Percentiles rank a stretch among this genome's conserved stretches.
These are phyloP conservation scores for Diplodia corticola DNA, from an alignment of 2,329 filamentous ascomycete genomes.

Conservation along the genomic window DNA sequence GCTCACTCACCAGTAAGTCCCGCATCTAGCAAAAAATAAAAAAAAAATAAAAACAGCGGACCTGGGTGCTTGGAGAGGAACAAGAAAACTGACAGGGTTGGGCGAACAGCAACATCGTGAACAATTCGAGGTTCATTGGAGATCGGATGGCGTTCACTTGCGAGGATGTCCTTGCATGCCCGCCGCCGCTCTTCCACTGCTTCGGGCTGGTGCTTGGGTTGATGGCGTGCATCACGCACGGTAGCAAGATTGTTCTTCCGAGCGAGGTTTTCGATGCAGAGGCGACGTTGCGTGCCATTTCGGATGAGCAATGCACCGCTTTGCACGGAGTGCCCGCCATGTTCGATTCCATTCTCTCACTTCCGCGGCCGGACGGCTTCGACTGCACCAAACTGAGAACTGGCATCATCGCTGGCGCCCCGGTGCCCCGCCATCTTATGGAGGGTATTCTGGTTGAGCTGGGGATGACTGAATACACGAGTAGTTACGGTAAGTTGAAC, in stretches of 20 bases:
- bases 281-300: slow-evolving; percentile 65
- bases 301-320: slow-evolving; percentile 58
- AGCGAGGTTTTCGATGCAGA: slow-evolving; percentile 70
- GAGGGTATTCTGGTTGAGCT: slow-evolving; percentile 68
- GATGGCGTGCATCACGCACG: slow-evolving; percentile 71
- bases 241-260: slow-evolving; percentile 74
- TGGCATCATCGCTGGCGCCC: slow-evolving; percentile 76
- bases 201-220: slow-evolving; percentile 79
- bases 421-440: slow-evolving; percentile 74
- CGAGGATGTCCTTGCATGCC: slow-evolving; percentile 73
- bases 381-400: slow-evolving; percentile 60
- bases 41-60: too few species aligned
- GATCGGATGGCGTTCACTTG: slow-evolving; percentile 68
- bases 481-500: slow-evolving; percentile 38
- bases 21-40: too few species aligned
- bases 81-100: neutral
- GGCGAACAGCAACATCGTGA: slow-evolving; percentile 38
- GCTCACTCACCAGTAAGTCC: slow-evolving; percentile 40
- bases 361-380: slow-evolving; percentile 51
- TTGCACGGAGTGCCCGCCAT: slow-evolving; percentile 82
- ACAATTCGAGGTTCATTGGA: slow-evolving; percentile 51
- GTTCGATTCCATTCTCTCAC: slow-evolving; percentile 66
- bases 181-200: slow-evolving; percentile 82
- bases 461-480: slow-evolving; percentile 71
- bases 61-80: too few species aligned